Percentiles rank a stretch among this genome's conserved stretches.
phyloP scores from a whole-genome alignment of 2,329 filamentous ascomycete genomes.

The Ceratocystis eucalypticola region DNA sequence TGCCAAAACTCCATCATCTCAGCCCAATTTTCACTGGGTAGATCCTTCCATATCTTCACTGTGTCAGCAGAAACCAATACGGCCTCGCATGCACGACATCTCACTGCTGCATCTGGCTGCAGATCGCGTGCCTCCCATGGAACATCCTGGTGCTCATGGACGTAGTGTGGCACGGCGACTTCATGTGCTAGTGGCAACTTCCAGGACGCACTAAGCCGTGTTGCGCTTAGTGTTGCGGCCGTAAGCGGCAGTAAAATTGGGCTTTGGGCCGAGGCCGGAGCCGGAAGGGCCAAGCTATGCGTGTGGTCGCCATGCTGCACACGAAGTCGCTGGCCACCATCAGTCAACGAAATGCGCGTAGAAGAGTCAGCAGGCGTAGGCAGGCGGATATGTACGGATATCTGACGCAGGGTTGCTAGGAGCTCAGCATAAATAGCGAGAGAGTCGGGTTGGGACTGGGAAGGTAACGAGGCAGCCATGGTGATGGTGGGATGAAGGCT shows the following conservation, averaged over 20 bases:
- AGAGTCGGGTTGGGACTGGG: neutral
- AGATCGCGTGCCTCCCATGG: constrained; percentile 47
- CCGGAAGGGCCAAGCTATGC: constrained; percentile 32
- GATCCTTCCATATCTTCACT: constrained; percentile 64
- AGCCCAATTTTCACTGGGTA: constrained; percentile 94
- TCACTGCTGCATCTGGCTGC: constrained; percentile 29
- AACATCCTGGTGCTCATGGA: constrained; percentile 29
- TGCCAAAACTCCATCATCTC: constrained; percentile 99
- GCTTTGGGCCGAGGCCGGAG: constrained; percentile 28
- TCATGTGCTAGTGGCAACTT: constrained; percentile 33
- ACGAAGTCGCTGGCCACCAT: constrained; percentile 33
- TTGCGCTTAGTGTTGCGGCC: constrained; percentile 21
- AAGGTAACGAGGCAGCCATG: neutral
- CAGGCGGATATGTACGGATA: constrained; percentile 44
- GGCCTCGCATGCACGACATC: constrained; percentile 30
- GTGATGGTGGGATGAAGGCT: neutral
- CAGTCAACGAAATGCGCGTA: constrained; percentile 33
- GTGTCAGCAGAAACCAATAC: constrained; percentile 28
- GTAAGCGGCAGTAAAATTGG: constrained; percentile 26
- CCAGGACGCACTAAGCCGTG: constrained; percentile 35
- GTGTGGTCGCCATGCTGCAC: constrained; percentile 34
- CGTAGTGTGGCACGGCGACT: constrained; percentile 23
- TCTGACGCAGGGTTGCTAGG: constrained; percentile 49
- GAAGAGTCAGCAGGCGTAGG: constrained; percentile 30
- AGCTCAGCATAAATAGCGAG: constrained; percentile 48